Evolutionary conservation across 1,284 basidiomycete species (phyloP), one percentile per base, ranked within the genome.

Genomic region (Ustilago cynodontis): DNA sequence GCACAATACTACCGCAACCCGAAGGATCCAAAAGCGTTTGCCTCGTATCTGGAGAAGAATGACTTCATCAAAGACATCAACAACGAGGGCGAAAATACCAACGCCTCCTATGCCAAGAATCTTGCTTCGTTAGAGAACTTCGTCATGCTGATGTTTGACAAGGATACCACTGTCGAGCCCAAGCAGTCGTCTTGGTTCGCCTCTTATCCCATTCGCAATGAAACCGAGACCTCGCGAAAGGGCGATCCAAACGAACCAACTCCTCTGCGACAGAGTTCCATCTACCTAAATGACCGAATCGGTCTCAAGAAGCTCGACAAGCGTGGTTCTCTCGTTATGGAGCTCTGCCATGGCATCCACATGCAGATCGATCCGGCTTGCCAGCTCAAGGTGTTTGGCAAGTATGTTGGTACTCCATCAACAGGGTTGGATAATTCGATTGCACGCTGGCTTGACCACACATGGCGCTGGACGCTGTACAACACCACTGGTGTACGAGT

Each of bases 1-100:
- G 96, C 96, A 1, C 94, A 98, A 83, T 99, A 98, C 87, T 98
- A 90, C 86, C 91, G 96, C 43, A 95, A 98, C 86, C 92, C 93
- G 5, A 76, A 71, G 22, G 71, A 78, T 31, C 59, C 66, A 13
- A 87, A 87, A n/a, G 90, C 91, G 26, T 87, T 95, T 52, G 89
- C 90, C 7, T 86, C 88, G 10, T 99, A 98, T 84, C 88, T 93
- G 37, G 82, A 87, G 3, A 86, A 89, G 7, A 95, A 93, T 86
- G 81, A 83, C 54, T 89, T 88, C 62, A 50, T 88, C 43, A 77
- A 85, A 18, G 86, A 88, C 71, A 78, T 88, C 87, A 85, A 85
- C 74, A 85, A 85, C 62, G 84, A 85, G 45, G 71, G 70, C 6
- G 29, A 54, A 41, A 62, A 24, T 29, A 71, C 45, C 64, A 82